These are phyloP conservation scores for Boletellus deceptivus DNA, from an alignment of 1,284 basidiomycete genomes.

Conservation along the genomic window DNA sequence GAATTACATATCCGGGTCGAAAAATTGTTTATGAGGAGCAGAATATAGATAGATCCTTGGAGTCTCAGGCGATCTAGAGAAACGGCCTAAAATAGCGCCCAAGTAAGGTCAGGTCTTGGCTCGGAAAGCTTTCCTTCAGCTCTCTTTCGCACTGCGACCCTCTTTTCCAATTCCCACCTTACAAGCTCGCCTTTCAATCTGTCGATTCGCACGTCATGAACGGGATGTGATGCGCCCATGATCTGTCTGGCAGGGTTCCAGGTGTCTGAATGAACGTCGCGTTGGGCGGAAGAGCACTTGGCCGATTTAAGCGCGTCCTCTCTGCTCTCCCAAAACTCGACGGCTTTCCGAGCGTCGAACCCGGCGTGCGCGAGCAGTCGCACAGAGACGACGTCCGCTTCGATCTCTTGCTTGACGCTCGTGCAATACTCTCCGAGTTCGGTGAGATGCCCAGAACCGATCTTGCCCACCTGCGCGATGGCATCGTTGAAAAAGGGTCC, in stretches of 20 bases:
- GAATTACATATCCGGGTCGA: background rate
- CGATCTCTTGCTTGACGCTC: slow-evolving; percentile 76
- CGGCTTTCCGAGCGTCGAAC: slow-evolving; percentile 74
- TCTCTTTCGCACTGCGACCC: background rate
- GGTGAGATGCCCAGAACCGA: slow-evolving; percentile 70
- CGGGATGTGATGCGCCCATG: slow-evolving; percentile 49
- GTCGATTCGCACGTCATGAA: slow-evolving; percentile 48
- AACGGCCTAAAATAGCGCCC: background rate
- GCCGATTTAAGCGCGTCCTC: slow-evolving; percentile 32
- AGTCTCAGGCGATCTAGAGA: background rate
- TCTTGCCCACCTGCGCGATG: slow-evolving; percentile 74
- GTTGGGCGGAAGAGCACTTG: slow-evolving; percentile 39
- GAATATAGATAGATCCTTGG: background rate
- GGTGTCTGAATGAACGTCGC: background rate
- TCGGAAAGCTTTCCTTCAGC: background rate
- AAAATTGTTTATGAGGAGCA: too few species aligned
- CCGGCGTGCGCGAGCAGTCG: slow-evolving; percentile 86
- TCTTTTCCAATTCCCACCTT: slow-evolving; percentile 40
- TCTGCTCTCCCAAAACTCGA: slow-evolving; percentile 70
- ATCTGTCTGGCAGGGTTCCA: slow-evolving; percentile 27
- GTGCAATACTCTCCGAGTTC: slow-evolving; percentile 71
- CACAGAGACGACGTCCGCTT: slow-evolving; percentile 86
- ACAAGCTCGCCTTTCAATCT: slow-evolving; percentile 52
- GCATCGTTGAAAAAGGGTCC: slow-evolving; percentile 92
- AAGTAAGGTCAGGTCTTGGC: background rate